Evolutionary conservation across 129 eudicot genomes (phyloP).

Genomic region (Arctium lappa): DNA sequence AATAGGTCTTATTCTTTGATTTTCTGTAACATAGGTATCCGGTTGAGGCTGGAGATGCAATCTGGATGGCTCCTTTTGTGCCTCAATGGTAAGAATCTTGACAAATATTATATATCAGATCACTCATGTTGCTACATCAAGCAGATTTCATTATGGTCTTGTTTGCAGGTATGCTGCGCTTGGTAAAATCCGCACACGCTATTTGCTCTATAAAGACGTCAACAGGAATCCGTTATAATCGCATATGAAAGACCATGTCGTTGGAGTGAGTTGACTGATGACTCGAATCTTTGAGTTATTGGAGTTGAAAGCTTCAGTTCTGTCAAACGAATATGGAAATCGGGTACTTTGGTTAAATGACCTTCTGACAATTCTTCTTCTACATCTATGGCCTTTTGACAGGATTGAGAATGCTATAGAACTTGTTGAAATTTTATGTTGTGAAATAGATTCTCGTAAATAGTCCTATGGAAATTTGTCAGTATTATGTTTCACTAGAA

Average conservation of each 20-base stretch:
- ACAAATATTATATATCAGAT: background rate
- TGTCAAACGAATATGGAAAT: background rate
- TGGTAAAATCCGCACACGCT: slow-evolving; percentile 77
- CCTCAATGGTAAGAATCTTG: slow-evolving; percentile 78
- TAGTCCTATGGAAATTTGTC: background rate
- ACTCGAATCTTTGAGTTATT: background rate
- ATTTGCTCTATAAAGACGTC: slow-evolving; percentile 88
- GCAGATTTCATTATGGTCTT: slow-evolving; percentile 13
- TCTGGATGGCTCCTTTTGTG: slow-evolving; percentile 99
- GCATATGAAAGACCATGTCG: background rate
- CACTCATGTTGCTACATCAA: background rate
- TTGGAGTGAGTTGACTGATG: slow-evolving; percentile 1
- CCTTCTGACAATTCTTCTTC: too few species aligned
- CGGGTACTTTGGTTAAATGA: background rate
- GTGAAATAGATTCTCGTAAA: background rate
- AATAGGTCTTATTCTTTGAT: background rate
- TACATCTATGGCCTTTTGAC: background rate
- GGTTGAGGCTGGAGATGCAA: slow-evolving; percentile 90
- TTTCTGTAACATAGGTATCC: slow-evolving; percentile 65
- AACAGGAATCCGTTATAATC: slow-evolving; percentile 76
- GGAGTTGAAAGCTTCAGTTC: slow-evolving; percentile 10
- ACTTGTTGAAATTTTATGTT: background rate
- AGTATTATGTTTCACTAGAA: background rate
- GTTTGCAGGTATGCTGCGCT: slow-evolving; percentile 96
- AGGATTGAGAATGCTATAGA: background rate